Base-by-base conservation (phyloP, 306 rosid genomes). In the Begonia masoniana region DNA sequence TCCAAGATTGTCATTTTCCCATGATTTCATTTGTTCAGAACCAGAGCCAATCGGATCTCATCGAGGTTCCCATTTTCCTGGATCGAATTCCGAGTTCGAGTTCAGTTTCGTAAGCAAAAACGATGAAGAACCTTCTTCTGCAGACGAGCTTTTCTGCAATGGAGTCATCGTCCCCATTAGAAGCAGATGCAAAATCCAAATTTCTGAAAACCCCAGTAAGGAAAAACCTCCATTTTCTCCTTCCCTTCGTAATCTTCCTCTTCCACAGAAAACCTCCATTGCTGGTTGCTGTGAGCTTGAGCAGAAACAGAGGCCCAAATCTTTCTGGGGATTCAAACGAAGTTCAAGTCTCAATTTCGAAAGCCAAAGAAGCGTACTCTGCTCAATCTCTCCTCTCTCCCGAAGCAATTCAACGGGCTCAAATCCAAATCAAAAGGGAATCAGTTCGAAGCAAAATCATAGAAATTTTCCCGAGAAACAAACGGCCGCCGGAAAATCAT, bases 271-370 rank as follows among this genome's bases (percentile, higher is more conserved):
- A 31, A 31, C 39, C 39, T 31, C 39, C 39, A 31, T 31, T 31
- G 39, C 6, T n/a, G 46, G 49, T 51, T 66, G 57, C 45, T 59
- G 65, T 74, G 48, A 52, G 17, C 8, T 51, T 67, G 50, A 81
- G 78, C 66, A 72, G 49, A 80, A 78, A 58, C 75, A 67, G 47
- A 21, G 47, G 47, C 68, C 84, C 43, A 85, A 68, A 69, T 79
- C 96, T 12, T 92, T 86, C 56, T 92, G 95, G 99, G 87, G 94
- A 45, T 86, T 81, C 73, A 76, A 71, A 41, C 86, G 96, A 80
- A 92, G 96, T 41, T 76, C 43, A 50, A 92, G 99, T 70, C 76
- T 92, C 26, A 86, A 83, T 41, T 73, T 69, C 62, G 93, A 81
- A 48, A 68, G 58, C 50, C 83, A 70, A 74, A 79, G 71, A 54